phyloP scores from a whole-genome alignment of 495 filamentous ascomycete genomes.

The Hypoxylon subgilvum region DNA sequence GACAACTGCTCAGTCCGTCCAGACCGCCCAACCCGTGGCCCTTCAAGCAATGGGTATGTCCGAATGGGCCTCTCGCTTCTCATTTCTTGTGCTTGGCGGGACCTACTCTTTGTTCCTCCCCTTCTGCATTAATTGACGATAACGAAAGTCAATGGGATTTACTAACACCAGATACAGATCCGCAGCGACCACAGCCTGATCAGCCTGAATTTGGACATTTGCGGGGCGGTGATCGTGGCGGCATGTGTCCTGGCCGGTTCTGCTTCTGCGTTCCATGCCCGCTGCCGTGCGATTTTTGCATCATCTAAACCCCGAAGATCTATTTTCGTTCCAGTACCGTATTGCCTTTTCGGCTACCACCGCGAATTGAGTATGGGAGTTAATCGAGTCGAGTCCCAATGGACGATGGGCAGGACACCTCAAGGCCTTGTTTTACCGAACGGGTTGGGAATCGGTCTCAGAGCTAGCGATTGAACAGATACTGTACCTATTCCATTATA shows the following conservation, averaged over 20 bases:
- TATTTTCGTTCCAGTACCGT: background rate
- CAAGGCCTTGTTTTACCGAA: too few relatives aligned
- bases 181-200: constrained; percentile 46
- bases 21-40: constrained; percentile 41
- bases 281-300: constrained; percentile 51
- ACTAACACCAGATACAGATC: constrained; percentile 37
- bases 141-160: background rate
- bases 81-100: background rate
- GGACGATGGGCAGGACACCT: too few relatives aligned
- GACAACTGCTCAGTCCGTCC: constrained; percentile 18
- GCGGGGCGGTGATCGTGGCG: constrained; percentile 47
- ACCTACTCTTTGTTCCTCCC: background rate
- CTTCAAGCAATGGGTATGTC: constrained; percentile 46
- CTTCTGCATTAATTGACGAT: background rate
- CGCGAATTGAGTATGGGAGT: too few relatives aligned
- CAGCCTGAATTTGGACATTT: constrained; percentile 39
- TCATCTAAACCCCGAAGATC: constrained; percentile 37
- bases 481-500: too few relatives aligned
- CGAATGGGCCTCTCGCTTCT: background rate
- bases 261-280: constrained; percentile 55
- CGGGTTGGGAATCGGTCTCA: too few relatives aligned
- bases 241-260: constrained; percentile 49
- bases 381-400: too few relatives aligned
- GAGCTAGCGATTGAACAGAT: too few relatives aligned
- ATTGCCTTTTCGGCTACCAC: too few relatives aligned